A percentile compares a stretch with the other conserved stretches of the same genome.
Evolutionary conservation across 345 rosid species (phyloP).

Genomic region (Zanthoxylum bungeanum): DNA sequence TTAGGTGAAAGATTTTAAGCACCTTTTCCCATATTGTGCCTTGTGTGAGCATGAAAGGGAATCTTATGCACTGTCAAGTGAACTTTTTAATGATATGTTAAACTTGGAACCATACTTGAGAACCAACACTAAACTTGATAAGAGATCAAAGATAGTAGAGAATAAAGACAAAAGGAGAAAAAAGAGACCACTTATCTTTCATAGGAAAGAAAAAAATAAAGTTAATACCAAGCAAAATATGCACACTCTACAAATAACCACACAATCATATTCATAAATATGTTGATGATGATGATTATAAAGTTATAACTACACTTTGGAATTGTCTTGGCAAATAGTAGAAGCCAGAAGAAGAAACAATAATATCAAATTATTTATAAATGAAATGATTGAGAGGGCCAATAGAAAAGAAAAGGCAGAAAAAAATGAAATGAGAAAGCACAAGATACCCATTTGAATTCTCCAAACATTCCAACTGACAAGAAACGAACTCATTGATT

Average conservation of each 20-base stretch:
- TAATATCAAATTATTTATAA: too few relatives aligned
- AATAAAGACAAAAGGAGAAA: too few relatives aligned
- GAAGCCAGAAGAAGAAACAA: too few relatives aligned
- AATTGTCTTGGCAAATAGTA: not conserved
- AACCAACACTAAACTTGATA: not conserved
- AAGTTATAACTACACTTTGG: not conserved
- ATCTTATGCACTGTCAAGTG: not conserved
- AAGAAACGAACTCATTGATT: too few relatives aligned
- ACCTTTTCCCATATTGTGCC: too few relatives aligned
- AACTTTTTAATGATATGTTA: not conserved
- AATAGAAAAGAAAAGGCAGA: not conserved
- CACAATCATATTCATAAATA: not conserved
- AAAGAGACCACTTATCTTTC: too few relatives aligned
- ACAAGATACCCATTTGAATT: not conserved
- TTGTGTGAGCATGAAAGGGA: not conserved
- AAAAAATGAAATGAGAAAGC: not conserved
- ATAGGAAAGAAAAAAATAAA: too few relatives aligned
- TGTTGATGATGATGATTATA: not conserved
- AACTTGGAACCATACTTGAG: not conserved
- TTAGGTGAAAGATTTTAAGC: too few relatives aligned
- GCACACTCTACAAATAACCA: not conserved
- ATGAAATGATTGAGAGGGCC: not conserved
- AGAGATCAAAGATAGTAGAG: fast-evolving
- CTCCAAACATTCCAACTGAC: not conserved
- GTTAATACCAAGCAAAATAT: not conserved